Evolutionary conservation across 2,329 filamentous ascomycete species (phyloP).

Genomic region (Ambrosiella xylebori): DNA sequence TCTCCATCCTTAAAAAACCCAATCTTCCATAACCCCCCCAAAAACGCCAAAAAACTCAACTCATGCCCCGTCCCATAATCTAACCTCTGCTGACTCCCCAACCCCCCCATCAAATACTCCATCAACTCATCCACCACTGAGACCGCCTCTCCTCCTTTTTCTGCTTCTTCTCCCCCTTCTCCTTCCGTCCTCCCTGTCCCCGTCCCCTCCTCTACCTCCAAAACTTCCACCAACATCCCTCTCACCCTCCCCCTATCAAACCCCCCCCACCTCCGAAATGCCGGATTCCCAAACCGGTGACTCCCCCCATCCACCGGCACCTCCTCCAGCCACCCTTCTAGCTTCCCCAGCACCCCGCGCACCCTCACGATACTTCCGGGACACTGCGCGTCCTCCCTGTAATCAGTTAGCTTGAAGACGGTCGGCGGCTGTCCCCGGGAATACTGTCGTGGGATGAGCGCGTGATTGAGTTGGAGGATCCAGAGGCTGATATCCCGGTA

Average conservation of each 20-base stretch:
- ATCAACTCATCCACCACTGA: constrained; percentile 17
- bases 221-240: constrained; percentile 28
- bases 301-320: constrained; percentile 63
- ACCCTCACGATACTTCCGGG: constrained; percentile 43
- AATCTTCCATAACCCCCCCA: constrained; percentile 82
- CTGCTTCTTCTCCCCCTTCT: neutral
- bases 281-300: constrained; percentile 78
- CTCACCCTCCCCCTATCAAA: constrained; percentile 45
- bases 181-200: neutral
- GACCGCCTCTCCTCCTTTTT: constrained; percentile 7
- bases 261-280: constrained; percentile 70
- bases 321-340: constrained; percentile 54
- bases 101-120: constrained; percentile 62
- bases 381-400: constrained; percentile 16
- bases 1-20: constrained; percentile 50
- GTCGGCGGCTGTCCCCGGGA: neutral
- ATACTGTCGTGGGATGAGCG: constrained; percentile 55
- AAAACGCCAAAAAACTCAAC: constrained; percentile 80
- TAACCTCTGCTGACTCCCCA: constrained; percentile 73
- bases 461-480: constrained; percentile 73
- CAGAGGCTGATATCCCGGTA: constrained; percentile 81
- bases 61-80: constrained; percentile 97
- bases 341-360: constrained; percentile 44
- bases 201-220: constrained; percentile 15
- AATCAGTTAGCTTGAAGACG: neutral